Conservation (phyloP, 169 alveolate genomes). For the Neospora caninum region DNA sequence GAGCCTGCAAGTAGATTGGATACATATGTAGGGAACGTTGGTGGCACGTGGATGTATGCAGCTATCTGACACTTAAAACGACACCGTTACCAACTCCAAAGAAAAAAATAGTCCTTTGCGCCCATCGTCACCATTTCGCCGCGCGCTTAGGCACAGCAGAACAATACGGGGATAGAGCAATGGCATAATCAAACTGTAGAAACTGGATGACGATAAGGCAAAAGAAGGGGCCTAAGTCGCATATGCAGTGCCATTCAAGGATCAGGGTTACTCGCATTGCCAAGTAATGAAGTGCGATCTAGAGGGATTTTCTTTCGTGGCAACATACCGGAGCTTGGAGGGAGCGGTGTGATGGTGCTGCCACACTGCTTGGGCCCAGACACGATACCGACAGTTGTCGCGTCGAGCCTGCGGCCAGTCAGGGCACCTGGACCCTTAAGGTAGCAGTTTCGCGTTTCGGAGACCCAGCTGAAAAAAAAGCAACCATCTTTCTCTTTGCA, state of each 20-base stretch:
- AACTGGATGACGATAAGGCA: no score
- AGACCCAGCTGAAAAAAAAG: constrained; percentile 36
- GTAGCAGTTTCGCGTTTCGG: constrained; percentile 32
- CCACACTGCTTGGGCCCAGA: constrained; percentile 29
- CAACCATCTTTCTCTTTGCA: constrained; percentile 24
- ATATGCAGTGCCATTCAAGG: no score
- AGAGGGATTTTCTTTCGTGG: background rate
- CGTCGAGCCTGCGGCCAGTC: background rate
- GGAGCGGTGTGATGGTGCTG: background rate
- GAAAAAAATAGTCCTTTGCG: no score
- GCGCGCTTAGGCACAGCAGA: no score
- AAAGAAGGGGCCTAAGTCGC: no score
- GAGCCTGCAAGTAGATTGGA: background rate
- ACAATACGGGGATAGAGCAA: no score
- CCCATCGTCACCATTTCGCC: no score
- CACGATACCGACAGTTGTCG: constrained; percentile 21
- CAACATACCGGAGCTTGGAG: background rate
- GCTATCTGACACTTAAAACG: no score
- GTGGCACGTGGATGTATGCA: background rate
- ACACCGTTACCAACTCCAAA: no score
- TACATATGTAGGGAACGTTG: background rate
- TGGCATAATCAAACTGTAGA: no score
- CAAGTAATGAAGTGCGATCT: background rate
- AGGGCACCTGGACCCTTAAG: constrained; percentile 35
- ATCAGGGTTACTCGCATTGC: no score